phyloP scores from a whole-genome alignment of 78 protist species.

The Dictyostelium firmibasis region DNA sequence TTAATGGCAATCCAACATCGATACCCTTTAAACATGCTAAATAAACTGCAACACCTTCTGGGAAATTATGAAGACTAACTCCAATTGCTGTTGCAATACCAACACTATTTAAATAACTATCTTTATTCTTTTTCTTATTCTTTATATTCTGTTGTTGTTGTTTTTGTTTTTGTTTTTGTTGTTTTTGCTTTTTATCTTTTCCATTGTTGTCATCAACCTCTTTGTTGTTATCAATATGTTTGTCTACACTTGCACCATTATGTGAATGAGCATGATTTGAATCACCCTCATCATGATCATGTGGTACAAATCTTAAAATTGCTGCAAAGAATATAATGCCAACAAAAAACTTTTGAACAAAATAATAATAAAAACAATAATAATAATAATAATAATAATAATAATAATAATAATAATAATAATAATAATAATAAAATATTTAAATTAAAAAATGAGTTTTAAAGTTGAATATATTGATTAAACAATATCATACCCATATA shows the following conservation, averaged over 20 bases:
- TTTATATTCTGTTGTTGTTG: not conserved
- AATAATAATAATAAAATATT: not conserved
- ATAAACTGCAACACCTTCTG: constrained; percentile 88
- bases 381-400: not conserved
- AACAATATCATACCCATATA: constrained; percentile 45
- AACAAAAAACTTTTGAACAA: constrained; percentile 65
- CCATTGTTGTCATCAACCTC: not conserved
- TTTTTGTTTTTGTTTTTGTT: not conserved
- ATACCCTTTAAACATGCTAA: constrained; percentile 74
- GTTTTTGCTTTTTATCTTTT: constrained; percentile 1
- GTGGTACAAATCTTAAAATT: constrained; percentile 65
- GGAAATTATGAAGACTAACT: constrained; percentile 79
- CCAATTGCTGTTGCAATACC: constrained; percentile 83
- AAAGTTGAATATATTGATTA: no score
- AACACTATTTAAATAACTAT: constrained; percentile 30
- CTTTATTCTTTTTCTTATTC: constrained; percentile 32
- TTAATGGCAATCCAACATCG: constrained; percentile 78
- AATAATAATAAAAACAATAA: no score
- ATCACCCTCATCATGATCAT: constrained; percentile 37
- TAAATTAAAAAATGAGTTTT: not conserved
- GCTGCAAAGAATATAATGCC: constrained; percentile 71
- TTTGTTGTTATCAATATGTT: not conserved
- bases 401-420: not conserved
- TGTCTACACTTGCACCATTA: not conserved
- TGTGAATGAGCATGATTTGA: constrained; percentile 18